Conservation (phyloP, 495 filamentous ascomycete species). For the Amphirosellinia nigrospora region DNA sequence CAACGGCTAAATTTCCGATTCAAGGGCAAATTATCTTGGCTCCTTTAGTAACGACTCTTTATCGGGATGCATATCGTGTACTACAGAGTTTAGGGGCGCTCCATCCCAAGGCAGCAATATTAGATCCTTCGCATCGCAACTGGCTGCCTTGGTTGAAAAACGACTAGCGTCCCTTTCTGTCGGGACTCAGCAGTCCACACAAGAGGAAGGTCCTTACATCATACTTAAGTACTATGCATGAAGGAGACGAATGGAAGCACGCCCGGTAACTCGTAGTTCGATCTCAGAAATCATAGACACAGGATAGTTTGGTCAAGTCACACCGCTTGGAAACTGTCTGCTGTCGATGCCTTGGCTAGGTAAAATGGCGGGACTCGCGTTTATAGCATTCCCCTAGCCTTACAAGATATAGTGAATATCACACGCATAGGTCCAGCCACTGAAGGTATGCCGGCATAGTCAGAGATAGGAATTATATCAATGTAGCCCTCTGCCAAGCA, state of each 20-base stretch:
- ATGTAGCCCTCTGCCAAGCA: not conserved
- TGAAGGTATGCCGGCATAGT: not conserved
- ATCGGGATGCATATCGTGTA: not conserved
- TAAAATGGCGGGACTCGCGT: constrained; percentile 2
- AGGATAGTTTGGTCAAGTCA: not conserved
- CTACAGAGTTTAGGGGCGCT: not conserved
- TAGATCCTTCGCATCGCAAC: not conserved
- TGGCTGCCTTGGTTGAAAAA: not conserved
- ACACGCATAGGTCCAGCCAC: not conserved
- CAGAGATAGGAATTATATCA: not conserved
- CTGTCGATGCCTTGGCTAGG: not conserved
- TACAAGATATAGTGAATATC: not conserved
- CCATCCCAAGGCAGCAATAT: constrained; percentile 4
- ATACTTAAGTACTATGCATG: constrained; percentile 1
- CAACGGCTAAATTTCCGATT: too few relatives aligned
- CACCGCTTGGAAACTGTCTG: constrained; percentile 2
- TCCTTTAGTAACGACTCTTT: not conserved
- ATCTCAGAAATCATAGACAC: not conserved
- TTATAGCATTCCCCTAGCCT: constrained; percentile 12
- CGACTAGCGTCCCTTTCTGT: constrained; percentile 1
- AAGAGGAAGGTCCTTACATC: not conserved
- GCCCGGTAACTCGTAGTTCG: not conserved
- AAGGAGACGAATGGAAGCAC: not conserved
- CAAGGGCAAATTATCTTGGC: not conserved
- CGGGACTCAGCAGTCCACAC: not conserved